Conservation (phyloP, 306 rosid species). For the Malus asiatica region DNA sequence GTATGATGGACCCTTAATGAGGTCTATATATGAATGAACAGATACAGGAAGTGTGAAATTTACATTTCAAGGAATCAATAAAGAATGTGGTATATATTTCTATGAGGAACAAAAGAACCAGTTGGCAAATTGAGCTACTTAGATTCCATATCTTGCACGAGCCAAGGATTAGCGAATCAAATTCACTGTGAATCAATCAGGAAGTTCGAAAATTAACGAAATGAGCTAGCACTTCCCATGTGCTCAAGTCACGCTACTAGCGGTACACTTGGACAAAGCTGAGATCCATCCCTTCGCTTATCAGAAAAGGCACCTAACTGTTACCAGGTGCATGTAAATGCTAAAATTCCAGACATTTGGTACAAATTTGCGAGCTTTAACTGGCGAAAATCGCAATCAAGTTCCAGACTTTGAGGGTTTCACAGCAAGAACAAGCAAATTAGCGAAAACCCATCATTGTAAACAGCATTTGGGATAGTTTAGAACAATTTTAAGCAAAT, state of each 20-base stretch:
- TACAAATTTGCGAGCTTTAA: conserved; percentile 25
- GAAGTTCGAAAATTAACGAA: conserved; percentile 19
- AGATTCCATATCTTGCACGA: conserved; percentile 4
- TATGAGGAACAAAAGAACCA: conserved; percentile 29
- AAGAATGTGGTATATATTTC: conserved; percentile 18
- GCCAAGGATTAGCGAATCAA: conserved; percentile 19
- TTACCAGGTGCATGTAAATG: conserved; percentile 20
- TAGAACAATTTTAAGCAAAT: conserved; percentile 31
- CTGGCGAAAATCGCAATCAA: conserved; percentile 16
- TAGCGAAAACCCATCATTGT: conserved; percentile 53
- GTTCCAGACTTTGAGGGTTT: conserved; percentile 20
- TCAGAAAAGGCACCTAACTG: conserved; percentile 13
- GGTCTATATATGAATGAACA: conserved; percentile 37
- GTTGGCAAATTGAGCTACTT: conserved; percentile 13
- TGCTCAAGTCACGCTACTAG: conserved; percentile 33
- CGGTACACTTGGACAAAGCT: conserved; percentile 29
- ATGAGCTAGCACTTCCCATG: conserved; percentile 20
- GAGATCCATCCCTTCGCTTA: conserved; percentile 33
- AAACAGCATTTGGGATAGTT: conserved; percentile 39
- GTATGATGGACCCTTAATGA: conserved; percentile 26
- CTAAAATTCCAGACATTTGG: conserved; percentile 30
- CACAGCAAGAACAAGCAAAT: conserved; percentile 23
- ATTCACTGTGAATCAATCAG: conserved; percentile 12
- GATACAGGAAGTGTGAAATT: conserved; percentile 33
- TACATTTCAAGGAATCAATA: conserved; percentile 39